Percentiles rank a stretch among this genome's conserved stretches.
Conservation (phyloP, 1,284 basidiomycete species). For the Cryptococcus jaspeensis region DNA sequence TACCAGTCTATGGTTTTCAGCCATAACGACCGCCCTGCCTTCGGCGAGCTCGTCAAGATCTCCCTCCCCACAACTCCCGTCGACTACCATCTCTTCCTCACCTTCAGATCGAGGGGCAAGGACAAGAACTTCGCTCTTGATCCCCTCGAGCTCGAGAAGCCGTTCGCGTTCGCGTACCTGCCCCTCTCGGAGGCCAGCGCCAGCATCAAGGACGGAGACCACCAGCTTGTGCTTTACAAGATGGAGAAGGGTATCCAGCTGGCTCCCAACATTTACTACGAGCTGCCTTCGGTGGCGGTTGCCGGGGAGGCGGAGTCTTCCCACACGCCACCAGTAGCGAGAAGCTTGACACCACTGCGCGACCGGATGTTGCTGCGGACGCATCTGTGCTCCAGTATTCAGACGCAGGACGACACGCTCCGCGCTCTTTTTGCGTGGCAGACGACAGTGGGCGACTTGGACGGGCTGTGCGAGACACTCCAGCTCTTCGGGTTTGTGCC, state of each 20-base stretch:
- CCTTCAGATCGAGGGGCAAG: conserved; percentile 77
- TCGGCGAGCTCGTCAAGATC: conserved; percentile 89
- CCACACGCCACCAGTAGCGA: conserved; percentile 60
- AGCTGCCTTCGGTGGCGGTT: conserved; percentile 61
- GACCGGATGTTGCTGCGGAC: conserved; percentile 82
- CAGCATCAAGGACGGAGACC: conserved; percentile 88
- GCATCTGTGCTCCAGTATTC: conserved; percentile 87
- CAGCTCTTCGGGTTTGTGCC: conserved; percentile 88
- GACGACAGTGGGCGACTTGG: conserved; percentile 58
- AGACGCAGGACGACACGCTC: conserved; percentile 87
- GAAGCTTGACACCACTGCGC: conserved; percentile 65
- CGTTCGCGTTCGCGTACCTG: conserved; percentile 90
- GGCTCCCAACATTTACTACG: conserved; percentile 67
- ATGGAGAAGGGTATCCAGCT: conserved; percentile 67
- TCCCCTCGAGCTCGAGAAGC: conserved; percentile 58
- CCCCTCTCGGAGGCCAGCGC: conserved; percentile 75
- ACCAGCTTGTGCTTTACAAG: conserved; percentile 77
- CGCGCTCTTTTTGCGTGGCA: conserved; percentile 85
- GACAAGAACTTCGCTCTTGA: conserved; percentile 33
- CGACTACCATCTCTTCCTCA: conserved; percentile 90
- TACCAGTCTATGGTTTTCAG: conserved; percentile 90
- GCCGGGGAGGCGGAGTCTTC: conserved; percentile 59
- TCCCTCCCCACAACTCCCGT: conserved; percentile 64
- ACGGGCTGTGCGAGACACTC: conserved; percentile 69
- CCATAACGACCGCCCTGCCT: conserved; percentile 80